Evolutionary conservation across 495 filamentous ascomycete genomes (phyloP), one percentile per base, ranked within the genome.

Genomic region (Glutinoglossum americanum): DNA sequence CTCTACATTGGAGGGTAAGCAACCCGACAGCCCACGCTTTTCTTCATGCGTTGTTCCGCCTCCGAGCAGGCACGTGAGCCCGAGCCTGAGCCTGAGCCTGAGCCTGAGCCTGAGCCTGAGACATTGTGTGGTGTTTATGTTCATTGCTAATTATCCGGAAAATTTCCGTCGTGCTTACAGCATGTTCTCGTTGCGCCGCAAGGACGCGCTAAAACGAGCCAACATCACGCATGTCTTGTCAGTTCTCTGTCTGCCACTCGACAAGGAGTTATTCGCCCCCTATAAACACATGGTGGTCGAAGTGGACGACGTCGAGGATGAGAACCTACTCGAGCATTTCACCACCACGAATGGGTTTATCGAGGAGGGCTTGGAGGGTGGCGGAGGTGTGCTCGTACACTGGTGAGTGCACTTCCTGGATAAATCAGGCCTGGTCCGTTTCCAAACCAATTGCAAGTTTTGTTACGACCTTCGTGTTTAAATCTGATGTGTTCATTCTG

Each of bases 221-320:
- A 83, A 83, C 51, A 87, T 97, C 67, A 96, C 88, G 1, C 90
- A 96, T 70, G 74, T 97, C 37, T 71, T 98, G n/a, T 94, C 90
- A 1, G 87, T 87, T 59, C 65, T 92, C 57, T 72, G 76, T 39
- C 68, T 81, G 51, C 74, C 77, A 39, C 71, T 79, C 55, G 74
- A 80, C 55, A 66, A 76, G 54, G 63, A 73, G 56, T 65, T 78
- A 21, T 76, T 76, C 62, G 66, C 73, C 56, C 63, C 71, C 7
- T 87, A 80, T 65, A 69, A 80, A 59, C 89, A 93, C 66, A 74
- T 83, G 60, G 74, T 76, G 60, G 82, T 97, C 64, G 81, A 88
- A 60, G 80, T 94, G 35, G 85, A 95, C 70, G 92, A 96, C 72
- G 76, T 83, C 48, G 84, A 84, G 15, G 85, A 94, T 65, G 83